Evolutionary conservation across 495 filamentous ascomycete genomes (phyloP).

Genomic region (Penicillium subrubescens): DNA sequence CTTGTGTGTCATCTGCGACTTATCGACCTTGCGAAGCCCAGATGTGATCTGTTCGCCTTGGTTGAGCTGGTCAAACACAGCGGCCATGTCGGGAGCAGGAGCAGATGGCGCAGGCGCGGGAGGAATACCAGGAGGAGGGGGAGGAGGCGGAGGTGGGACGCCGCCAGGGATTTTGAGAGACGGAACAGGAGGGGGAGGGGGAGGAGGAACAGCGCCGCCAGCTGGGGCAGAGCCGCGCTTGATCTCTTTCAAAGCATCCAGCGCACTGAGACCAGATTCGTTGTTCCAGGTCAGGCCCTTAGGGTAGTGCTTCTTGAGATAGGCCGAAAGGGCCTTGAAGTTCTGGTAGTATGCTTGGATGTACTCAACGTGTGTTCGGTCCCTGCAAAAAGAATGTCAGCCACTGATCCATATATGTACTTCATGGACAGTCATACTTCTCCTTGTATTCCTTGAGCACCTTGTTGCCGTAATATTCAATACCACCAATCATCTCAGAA

Average conservation of each 20-base stretch:
- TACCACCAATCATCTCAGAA: conserved; percentile 71
- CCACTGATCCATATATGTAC: neutral
- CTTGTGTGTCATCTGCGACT: conserved; percentile 95
- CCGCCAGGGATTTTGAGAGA: conserved; percentile 55
- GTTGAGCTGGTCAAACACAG: conserved; percentile 90
- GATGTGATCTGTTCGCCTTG: conserved; percentile 83
- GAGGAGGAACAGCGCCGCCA: conserved; percentile 51
- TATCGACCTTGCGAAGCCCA: conserved; percentile 89
- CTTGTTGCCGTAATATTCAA: conserved; percentile 89
- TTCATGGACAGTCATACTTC: conserved; percentile 59
- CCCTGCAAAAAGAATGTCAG: conserved; percentile 47
- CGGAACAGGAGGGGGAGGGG: conserved; percentile 61
- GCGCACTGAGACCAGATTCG: conserved; percentile 69
- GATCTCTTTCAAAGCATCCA: conserved; percentile 67
- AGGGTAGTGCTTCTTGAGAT: conserved; percentile 77
- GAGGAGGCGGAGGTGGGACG: conserved; percentile 87
- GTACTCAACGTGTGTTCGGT: conserved; percentile 80
- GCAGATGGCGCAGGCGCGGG: conserved; percentile 34
- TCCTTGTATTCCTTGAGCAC: conserved; percentile 89
- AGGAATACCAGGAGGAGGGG: conserved; percentile 56
- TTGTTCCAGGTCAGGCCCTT: conserved; percentile 87
- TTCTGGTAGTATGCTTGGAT: conserved; percentile 85
- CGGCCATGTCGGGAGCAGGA: conserved; percentile 63
- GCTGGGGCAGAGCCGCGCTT: conserved; percentile 51
- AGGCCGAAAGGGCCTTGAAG: conserved; percentile 76